Percentiles rank a stretch among this genome's conserved stretches.
Evolutionary conservation across 1,139 yeast genomes (phyloP).

Genomic region (Hansenula lynferdii): DNA sequence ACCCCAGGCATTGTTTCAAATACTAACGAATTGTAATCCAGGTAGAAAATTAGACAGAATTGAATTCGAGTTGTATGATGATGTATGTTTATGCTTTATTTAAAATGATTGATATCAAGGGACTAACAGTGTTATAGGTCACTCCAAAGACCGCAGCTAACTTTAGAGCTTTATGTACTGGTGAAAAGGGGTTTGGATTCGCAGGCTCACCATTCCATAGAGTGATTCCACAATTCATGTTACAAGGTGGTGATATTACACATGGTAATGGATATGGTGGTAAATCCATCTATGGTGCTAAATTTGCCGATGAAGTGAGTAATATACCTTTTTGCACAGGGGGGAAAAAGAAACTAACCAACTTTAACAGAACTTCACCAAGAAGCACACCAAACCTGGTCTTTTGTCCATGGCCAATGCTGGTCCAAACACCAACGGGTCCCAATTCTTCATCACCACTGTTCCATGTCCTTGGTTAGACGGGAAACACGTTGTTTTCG

Average conservation of each 20-base stretch:
- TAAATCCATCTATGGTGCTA: conserved; percentile 95
- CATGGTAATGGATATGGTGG: conserved; percentile 97
- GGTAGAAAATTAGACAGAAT: conserved; percentile 55
- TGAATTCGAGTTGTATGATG: conserved; percentile 78
- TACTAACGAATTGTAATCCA: neutral
- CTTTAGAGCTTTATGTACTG: conserved; percentile 95
- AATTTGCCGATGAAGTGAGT: conserved; percentile 79
- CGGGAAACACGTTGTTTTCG: conserved; percentile 98
- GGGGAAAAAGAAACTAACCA: neutral
- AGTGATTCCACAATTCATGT: conserved; percentile 97
- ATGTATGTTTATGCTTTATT: conserved; percentile 30
- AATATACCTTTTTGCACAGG: neutral
- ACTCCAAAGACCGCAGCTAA: conserved; percentile 98
- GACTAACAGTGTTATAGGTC: conserved; percentile 23
- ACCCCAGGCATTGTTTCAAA: neutral
- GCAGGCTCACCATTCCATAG: conserved; percentile 94
- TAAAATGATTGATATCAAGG: neutral
- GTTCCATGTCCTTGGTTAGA: conserved; percentile 96
- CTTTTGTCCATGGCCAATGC: conserved; percentile 98
- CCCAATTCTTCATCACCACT: conserved; percentile 98
- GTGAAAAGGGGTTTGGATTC: conserved; percentile 91
- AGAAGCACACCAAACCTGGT: conserved; percentile 89
- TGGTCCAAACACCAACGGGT: conserved; percentile 99
- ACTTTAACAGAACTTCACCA: conserved; percentile 53
- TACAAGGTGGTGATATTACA: conserved; percentile 99